Percentiles rank a stretch among this genome's conserved stretches.
phyloP scores from a whole-genome alignment of 2,329 filamentous ascomycete species.

The Stagonosporopsis cucurbitacearum region DNA sequence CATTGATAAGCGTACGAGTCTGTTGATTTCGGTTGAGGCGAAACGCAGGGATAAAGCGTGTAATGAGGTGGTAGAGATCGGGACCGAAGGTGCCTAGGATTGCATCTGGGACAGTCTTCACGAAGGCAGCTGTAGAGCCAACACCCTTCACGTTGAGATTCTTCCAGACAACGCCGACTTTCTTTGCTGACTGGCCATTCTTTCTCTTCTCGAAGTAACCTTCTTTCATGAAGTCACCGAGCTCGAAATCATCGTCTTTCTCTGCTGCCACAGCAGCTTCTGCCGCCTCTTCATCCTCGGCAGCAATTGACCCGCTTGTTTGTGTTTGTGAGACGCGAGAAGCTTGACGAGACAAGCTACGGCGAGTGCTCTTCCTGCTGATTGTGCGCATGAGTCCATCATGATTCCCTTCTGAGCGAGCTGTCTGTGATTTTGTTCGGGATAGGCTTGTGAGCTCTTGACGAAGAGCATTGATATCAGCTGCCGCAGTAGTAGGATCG shows the following conservation, averaged over 20 bases:
- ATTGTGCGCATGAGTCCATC: slow-evolving; percentile 34
- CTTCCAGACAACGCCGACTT: slow-evolving; percentile 78
- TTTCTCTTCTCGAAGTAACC: slow-evolving; percentile 78
- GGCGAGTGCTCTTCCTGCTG: slow-evolving; percentile 38
- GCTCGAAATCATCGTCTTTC: slow-evolving; percentile 68
- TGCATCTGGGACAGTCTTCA: slow-evolving; percentile 75
- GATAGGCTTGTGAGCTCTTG: slow-evolving; percentile 62
- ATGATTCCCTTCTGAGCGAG: slow-evolving; percentile 29
- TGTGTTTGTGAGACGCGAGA: slow-evolving; percentile 23
- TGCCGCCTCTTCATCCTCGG: slow-evolving; percentile 32
- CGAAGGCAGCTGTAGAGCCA: slow-evolving; percentile 70
- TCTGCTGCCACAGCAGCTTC: slow-evolving; percentile 48
- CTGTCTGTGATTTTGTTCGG: slow-evolving; percentile 45
- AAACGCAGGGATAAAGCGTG: slow-evolving; percentile 60
- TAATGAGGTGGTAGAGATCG: slow-evolving; percentile 72
- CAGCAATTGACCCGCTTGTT: slow-evolving; percentile 12
- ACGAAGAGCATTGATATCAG: slow-evolving; percentile 65
- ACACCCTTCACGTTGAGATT: slow-evolving; percentile 76
- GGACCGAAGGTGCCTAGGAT: slow-evolving; percentile 81
- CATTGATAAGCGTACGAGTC: slow-evolving; percentile 65
- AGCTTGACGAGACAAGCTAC: slow-evolving; percentile 19
- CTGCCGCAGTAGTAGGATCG: slow-evolving; percentile 61
- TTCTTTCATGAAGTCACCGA: slow-evolving; percentile 73
- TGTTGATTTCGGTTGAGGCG: slow-evolving; percentile 57
- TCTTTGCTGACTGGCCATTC: slow-evolving; percentile 73